Percentiles rank a stretch among this genome's conserved stretches.
Conservation (phyloP, 257 asterid species). For the Capsicum chinense region DNA sequence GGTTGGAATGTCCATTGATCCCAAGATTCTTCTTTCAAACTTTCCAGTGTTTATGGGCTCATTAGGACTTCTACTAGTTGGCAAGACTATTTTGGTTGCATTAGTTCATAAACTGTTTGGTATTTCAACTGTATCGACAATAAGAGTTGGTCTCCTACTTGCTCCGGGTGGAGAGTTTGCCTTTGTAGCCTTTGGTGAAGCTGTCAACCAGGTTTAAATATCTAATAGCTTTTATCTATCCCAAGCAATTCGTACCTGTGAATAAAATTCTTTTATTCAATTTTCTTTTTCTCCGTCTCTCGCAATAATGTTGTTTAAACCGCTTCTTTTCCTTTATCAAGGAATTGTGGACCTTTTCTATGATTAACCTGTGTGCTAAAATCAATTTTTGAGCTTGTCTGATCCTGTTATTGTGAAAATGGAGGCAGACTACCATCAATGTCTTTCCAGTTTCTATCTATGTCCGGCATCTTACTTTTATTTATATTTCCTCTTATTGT, state of each 20-base stretch:
- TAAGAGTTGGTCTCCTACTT: constrained; percentile 96
- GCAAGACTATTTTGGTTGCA: constrained; percentile 88
- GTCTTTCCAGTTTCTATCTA: constrained; percentile 21
- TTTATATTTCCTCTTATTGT: background rate
- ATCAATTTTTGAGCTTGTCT: background rate
- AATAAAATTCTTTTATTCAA: background rate
- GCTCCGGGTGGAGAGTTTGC: constrained; percentile 99
- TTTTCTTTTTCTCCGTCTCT: constrained; percentile 1
- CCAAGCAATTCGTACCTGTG: constrained; percentile 29
- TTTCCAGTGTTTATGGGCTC: constrained; percentile 86
- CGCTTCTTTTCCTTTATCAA: constrained; percentile 11
- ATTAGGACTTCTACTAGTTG: constrained; percentile 80
- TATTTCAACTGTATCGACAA: constrained; percentile 79
- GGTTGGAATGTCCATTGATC: constrained; percentile 99
- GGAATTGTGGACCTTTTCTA: constrained; percentile 18
- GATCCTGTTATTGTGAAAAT: constrained; percentile 24
- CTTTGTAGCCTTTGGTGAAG: constrained; percentile 99
- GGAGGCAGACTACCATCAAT: background rate
- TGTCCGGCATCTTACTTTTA: background rate
- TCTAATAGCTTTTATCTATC: background rate
- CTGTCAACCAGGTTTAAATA: constrained; percentile 86
- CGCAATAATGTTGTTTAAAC: constrained; percentile 14
- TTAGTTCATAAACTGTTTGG: constrained; percentile 87
- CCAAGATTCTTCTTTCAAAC: constrained; percentile 92
- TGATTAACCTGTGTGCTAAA: constrained; percentile 16